Percentiles rank a stretch among this genome's conserved stretches.
Conservation (phyloP, 2,329 filamentous ascomycete species). For the Daldinia sp. region DNA sequence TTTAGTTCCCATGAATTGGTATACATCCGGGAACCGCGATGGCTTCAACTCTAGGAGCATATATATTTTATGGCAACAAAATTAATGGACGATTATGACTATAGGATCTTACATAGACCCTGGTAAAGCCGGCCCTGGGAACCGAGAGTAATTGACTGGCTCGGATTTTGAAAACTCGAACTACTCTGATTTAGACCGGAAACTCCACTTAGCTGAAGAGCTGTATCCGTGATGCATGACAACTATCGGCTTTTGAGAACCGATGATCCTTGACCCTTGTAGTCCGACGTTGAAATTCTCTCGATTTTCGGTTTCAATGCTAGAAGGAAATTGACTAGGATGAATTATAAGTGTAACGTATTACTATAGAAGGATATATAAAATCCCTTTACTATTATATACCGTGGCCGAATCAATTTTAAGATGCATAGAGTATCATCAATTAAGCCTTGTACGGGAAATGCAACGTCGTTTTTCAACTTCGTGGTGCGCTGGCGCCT, state of each 20-base stretch:
- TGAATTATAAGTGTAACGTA: no score
- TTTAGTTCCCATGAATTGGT: no score
- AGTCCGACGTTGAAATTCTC: not conserved
- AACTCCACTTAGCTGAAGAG: not conserved
- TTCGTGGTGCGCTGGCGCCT: not conserved
- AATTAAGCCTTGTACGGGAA: not conserved
- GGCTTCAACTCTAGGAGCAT: no score
- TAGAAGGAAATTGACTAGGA: not conserved
- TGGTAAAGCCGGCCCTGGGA: no score
- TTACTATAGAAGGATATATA: no score
- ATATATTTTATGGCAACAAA: no score
- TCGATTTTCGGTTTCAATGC: not conserved
- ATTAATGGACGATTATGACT: no score
- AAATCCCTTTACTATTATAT: not conserved
- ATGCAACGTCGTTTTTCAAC: slow-evolving; percentile 5
- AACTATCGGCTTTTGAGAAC: slow-evolving; percentile 5
- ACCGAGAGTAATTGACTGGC: not conserved
- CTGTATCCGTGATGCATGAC: not conserved
- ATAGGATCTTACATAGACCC: no score
- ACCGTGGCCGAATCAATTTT: not conserved
- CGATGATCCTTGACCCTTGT: not conserved
- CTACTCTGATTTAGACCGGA: not conserved
- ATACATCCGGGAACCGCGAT: no score
- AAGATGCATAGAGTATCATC: not conserved
- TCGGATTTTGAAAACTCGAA: not conserved